Base-by-base conservation (phyloP, 495 filamentous ascomycete genomes). In the Lindgomyces ingoldianus region DNA sequence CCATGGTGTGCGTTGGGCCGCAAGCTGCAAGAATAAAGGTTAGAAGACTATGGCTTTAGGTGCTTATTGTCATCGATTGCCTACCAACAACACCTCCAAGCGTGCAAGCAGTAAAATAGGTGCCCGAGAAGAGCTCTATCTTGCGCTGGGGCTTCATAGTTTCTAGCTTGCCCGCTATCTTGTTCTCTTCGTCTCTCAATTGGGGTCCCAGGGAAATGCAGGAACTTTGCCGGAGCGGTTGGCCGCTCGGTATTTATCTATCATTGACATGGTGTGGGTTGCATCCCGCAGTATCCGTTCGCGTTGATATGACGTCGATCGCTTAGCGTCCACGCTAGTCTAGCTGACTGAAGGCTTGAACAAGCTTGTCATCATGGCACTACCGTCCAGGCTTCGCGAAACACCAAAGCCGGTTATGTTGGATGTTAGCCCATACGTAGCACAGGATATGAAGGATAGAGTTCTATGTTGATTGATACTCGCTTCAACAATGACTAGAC, bases 101-200 rank as follows among this genome's bases (percentile, higher is more conserved):
- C 1, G 79, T 82, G 74, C 87, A 90, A 42, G 83, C 84, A 44
- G 73, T 78, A 70, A 89, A 90, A 70, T 90, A 90, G 54, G 83
- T 87, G 54, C 77, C 73, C n/a, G 83, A 83, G 70, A 85, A 87
- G 60, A 86, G 81, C 77, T 88, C 85, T 65, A 89, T 88, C 64
- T 74, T 73, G 50, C 62, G 56, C 56, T 65, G 62, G 49, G 67
- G 46, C 73, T 59, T 65, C 54, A 62, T 11, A 27, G 36, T 29
- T 26, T 62, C 66, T 19, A 69, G 22, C 41, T 65, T 65, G 36
- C 49, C 51, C 47, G 66, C 27, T 47, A 59, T 60, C 41, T 60
- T 54, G 57, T 45, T 41, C 4, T 54, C 22, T 57, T 42, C 19
- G 30, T 14, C 14, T 24, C 33, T 57, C 19, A 14, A 47, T 4